These are phyloP conservation scores for Metschnikowia lachancei DNA, from an alignment of 805 yeast genomes.

Conservation along the genomic window DNA sequence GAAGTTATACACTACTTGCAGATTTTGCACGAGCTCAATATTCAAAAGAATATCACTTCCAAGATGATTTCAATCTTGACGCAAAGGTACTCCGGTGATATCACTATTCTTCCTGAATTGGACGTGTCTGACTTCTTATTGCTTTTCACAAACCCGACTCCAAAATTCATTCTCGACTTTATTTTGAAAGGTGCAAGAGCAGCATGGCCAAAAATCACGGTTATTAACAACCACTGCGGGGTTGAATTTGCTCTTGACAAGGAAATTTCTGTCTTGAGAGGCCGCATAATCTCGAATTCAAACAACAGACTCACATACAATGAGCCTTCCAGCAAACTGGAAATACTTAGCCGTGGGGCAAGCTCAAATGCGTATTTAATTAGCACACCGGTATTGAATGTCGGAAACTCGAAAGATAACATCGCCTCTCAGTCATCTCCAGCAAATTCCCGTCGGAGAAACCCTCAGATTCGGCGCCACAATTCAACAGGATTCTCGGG, in stretches of 20 bases:
- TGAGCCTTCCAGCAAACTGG: conserved; percentile 5
- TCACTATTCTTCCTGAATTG: conserved; percentile 84
- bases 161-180: conserved; percentile 66
- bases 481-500: conserved; percentile 16
- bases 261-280: conserved; percentile 66
- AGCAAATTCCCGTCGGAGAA: conserved; percentile 1
- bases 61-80: conserved; percentile 73
- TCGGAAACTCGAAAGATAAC: neutral
- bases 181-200: conserved; percentile 83
- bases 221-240: conserved; percentile 85
- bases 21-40: conserved; percentile 70
- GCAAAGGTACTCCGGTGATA: conserved; percentile 90
- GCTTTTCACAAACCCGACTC: conserved; percentile 77
- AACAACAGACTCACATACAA: conserved; percentile 17
- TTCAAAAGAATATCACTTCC: conserved; percentile 68
- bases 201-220: conserved; percentile 88
- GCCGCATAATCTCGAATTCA: conserved; percentile 48
- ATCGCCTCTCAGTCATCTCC: neutral
- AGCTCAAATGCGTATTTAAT: conserved; percentile 16
- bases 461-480: conserved; percentile 14
- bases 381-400: conserved; percentile 16
- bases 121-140: conserved; percentile 55
- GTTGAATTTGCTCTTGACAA: conserved; percentile 83
- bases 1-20: conserved; percentile 80
- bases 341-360: conserved; percentile 8